phyloP scores from a whole-genome alignment of 495 filamentous ascomycete species.

The Penicillium parvum region DNA sequence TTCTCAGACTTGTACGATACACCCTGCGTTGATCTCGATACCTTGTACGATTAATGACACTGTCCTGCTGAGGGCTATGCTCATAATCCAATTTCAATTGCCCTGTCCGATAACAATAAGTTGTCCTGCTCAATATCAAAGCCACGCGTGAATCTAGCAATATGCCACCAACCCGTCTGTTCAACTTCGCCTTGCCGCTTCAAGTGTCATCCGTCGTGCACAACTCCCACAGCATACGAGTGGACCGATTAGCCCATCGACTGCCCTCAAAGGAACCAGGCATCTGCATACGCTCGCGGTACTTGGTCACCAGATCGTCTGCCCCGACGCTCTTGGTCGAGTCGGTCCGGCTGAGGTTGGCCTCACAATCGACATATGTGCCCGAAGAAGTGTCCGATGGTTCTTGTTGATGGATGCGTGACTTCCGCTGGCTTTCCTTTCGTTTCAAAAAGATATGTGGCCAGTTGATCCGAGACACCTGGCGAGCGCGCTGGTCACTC shows the following conservation, averaged over 20 bases:
- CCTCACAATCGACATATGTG: conserved; percentile 10
- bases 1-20: conserved; percentile 13
- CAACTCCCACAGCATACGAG: conserved; percentile 13
- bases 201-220: conserved; percentile 1
- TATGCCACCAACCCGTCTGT: no score
- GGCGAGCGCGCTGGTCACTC: conserved; percentile 7
- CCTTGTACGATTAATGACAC: conserved; percentile 40
- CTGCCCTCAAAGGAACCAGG: conserved; percentile 27
- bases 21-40: conserved; percentile 14
- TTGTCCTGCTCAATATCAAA: conserved; percentile 5
- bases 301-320: conserved; percentile 20
- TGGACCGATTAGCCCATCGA: conserved; percentile 24
- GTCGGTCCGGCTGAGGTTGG: conserved; percentile 7
- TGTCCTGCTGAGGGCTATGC: conserved; percentile 12
- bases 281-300: conserved; percentile 29
- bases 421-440: conserved; percentile 10
- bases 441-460: conserved; percentile 15
- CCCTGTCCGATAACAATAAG: conserved; percentile 13
- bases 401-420: conserved; percentile 9
- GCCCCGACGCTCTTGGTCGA: conserved; percentile 14
- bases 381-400: conserved; percentile 10
- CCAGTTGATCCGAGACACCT: conserved; percentile 6
- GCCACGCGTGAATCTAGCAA: no score
- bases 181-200: no score
- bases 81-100: conserved; percentile 10